These are phyloP conservation scores for Malus asiatica DNA, from an alignment of 306 rosid species.

Conservation along the genomic window DNA sequence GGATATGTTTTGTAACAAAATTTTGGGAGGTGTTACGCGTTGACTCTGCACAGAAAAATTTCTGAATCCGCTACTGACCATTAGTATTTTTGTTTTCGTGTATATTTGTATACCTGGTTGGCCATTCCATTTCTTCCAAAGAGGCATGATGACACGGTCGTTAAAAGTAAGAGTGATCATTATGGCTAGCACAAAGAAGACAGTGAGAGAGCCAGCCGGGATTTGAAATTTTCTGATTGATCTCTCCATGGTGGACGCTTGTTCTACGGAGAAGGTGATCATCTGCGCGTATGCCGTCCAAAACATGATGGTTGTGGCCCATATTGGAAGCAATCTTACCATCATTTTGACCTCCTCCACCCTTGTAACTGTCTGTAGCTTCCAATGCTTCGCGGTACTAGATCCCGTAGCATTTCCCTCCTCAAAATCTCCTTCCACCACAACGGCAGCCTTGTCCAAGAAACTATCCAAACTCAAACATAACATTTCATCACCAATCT, in stretches of 20 bases:
- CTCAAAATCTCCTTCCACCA: slow-evolving; percentile 55
- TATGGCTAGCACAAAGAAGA: slow-evolving; percentile 77
- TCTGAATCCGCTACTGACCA: not conserved
- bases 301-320: slow-evolving; percentile 93
- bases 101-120: slow-evolving; percentile 47
- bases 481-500: not conserved
- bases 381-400: slow-evolving; percentile 61
- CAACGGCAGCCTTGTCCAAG: slow-evolving; percentile 82
- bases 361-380: slow-evolving; percentile 62
- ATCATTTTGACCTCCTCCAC: slow-evolving; percentile 94
- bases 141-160: slow-evolving; percentile 81
- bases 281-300: slow-evolving; percentile 90
- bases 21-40: too few species aligned
- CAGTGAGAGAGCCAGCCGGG: slow-evolving; percentile 89
- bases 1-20: too few species aligned
- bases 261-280: slow-evolving; percentile 94
- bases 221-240: slow-evolving; percentile 55
- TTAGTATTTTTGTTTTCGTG: not conserved
- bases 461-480: slow-evolving; percentile 26
- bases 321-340: slow-evolving; percentile 69
- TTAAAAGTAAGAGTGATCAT: slow-evolving; percentile 56
- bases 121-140: slow-evolving; percentile 70
- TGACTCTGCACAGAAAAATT: too few species aligned
- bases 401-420: slow-evolving; percentile 28
- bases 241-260: slow-evolving; percentile 87